phyloP scores from a whole-genome alignment of 2,329 filamentous ascomycete species.

The Arachnomyces sp. region DNA sequence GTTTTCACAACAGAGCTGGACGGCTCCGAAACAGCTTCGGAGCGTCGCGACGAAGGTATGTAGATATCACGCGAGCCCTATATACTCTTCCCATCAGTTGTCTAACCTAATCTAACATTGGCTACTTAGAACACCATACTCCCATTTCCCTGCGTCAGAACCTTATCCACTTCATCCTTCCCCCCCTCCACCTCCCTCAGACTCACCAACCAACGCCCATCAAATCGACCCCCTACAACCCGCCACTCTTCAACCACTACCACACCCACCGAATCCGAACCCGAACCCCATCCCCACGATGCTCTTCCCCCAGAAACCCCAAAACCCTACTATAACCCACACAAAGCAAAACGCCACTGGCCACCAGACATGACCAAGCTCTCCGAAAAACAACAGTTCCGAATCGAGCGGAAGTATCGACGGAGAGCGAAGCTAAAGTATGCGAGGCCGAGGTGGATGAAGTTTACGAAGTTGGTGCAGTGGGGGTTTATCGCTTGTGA shows the following conservation, averaged over 20 bases:
- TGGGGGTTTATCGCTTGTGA: slow-evolving; percentile 46
- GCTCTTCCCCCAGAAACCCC: too few relatives aligned
- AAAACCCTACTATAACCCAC: slow-evolving; percentile 46
- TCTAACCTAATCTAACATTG: too few relatives aligned
- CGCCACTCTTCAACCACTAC: slow-evolving; percentile 10
- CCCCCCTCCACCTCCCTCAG: neutral
- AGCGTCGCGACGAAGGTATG: too few relatives aligned
- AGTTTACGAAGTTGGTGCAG: slow-evolving; percentile 49
- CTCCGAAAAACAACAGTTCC: slow-evolving; percentile 57
- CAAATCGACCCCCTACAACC: slow-evolving; percentile 4
- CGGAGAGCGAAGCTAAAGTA: slow-evolving; percentile 54
- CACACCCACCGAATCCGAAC: neutral
- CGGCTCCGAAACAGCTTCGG: too few relatives aligned
- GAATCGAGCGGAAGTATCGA: slow-evolving; percentile 58
- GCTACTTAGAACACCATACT: too few relatives aligned
- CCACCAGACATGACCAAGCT: slow-evolving; percentile 56
- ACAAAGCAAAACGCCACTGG: slow-evolving; percentile 54
- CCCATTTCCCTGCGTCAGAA: too few relatives aligned
- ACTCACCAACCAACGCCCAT: neutral
- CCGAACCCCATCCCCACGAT: slow-evolving; percentile 5
- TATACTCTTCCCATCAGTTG: too few relatives aligned
- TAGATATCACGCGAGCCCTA: too few relatives aligned
- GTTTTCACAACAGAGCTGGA: too few relatives aligned
- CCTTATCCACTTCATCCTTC: too few relatives aligned
- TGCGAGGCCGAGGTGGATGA: slow-evolving; percentile 50